Percentiles rank a stretch among this genome's conserved stretches.
Evolutionary conservation across 148 eudicot species (phyloP).

Genomic region (Simmondsia chinensis): DNA sequence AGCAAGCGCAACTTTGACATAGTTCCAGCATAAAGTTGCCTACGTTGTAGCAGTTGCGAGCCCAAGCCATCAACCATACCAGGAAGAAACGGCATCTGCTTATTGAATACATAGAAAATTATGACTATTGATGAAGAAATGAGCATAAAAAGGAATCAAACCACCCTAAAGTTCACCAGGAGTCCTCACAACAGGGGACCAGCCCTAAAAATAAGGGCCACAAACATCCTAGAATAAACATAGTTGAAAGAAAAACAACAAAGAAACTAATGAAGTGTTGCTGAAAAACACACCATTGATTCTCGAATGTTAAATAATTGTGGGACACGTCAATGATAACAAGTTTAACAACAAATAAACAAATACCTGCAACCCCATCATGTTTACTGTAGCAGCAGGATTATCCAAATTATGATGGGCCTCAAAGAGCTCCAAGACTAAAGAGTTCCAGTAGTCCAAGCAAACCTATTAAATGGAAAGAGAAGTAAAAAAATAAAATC

Average conservation of each 20-base stretch:
- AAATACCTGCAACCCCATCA: conserved; percentile 92
- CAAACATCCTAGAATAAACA: not conserved
- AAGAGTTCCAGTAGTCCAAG: conserved; percentile 96
- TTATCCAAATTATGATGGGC: conserved; percentile 67
- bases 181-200: too few species aligned
- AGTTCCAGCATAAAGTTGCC: conserved; percentile 73
- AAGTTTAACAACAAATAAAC: not conserved
- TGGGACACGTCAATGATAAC: too few species aligned
- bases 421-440: conserved; percentile 79
- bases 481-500: not conserved
- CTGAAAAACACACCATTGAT: too few species aligned
- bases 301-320: too few species aligned
- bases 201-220: too few species aligned
- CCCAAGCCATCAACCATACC: conserved; percentile 73
- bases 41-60: conserved; percentile 57
- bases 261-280: not conserved
- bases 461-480: conserved; percentile 51
- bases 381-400: conserved; percentile 58
- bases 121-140: too few species aligned
- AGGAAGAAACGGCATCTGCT: conserved; percentile 50
- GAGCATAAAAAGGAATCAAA: too few species aligned
- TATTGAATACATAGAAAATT: too few species aligned
- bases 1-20: conserved; percentile 87
- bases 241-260: not conserved
- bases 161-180: too few species aligned